These are phyloP conservation scores for Massarina eburnea DNA, from an alignment of 2,329 filamentous ascomycete genomes.

Conservation along the genomic window DNA sequence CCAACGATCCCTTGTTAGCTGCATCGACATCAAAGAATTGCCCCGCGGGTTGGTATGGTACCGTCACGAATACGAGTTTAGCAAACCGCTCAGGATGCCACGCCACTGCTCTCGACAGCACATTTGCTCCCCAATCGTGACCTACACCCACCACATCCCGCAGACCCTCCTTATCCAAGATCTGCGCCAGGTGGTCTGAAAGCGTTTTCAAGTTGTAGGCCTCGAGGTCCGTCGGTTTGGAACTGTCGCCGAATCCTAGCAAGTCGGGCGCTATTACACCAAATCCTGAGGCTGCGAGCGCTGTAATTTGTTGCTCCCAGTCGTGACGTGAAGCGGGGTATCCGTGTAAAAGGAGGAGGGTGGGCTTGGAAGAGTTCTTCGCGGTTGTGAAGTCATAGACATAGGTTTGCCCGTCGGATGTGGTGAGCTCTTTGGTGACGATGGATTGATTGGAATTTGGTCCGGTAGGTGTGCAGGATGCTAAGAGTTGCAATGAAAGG, in stretches of 20 bases:
- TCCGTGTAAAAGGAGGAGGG: conserved; percentile 59
- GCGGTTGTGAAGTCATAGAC: no score
- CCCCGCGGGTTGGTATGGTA: background rate
- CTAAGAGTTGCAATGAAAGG: no score
- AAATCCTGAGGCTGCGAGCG: conserved; percentile 58
- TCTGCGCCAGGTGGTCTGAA: conserved; percentile 2
- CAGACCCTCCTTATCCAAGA: conserved; percentile 4
- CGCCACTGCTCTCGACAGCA: background rate
- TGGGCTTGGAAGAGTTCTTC: conserved; percentile 50
- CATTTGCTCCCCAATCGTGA: conserved; percentile 10
- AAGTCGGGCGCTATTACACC: conserved; percentile 65
- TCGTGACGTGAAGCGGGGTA: conserved; percentile 67
- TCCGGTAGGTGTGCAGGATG: no score
- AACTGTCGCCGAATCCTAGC: conserved; percentile 64
- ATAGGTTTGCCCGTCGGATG: no score
- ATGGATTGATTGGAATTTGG: no score
- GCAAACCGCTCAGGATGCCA: background rate
- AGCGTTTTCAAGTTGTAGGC: conserved; percentile 7
- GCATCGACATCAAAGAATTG: background rate
- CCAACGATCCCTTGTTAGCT: background rate
- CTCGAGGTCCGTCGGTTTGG: conserved; percentile 15
- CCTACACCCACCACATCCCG: conserved; percentile 10
- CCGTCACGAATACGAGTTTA: background rate
- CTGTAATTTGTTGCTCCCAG: conserved; percentile 61
- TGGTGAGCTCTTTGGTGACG: no score